These are phyloP conservation scores for Citrus mangshanensis DNA, from an alignment of 345 rosid genomes.

Conservation along the genomic window DNA sequence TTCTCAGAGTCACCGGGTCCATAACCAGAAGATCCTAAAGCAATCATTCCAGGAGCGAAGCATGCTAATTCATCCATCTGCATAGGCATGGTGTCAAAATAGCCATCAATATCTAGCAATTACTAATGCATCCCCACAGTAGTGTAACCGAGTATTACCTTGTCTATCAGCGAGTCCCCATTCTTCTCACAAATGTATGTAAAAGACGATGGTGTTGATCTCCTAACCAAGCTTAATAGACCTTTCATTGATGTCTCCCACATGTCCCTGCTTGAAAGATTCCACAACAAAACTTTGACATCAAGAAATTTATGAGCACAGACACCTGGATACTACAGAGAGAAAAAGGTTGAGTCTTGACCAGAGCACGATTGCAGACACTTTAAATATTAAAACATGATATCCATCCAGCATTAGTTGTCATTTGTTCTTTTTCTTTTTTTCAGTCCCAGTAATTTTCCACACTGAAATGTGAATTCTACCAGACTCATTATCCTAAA, in stretches of 20 bases:
- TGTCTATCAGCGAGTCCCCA: slow-evolving; percentile 57
- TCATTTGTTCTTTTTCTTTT: background rate
- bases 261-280: slow-evolving; percentile 67
- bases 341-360: background rate
- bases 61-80: slow-evolving; percentile 99
- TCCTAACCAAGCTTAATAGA: slow-evolving; percentile 67
- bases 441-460: background rate
- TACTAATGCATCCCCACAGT: background rate
- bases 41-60: slow-evolving; percentile 99
- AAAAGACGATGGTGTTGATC: slow-evolving; percentile 83
- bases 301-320: background rate
- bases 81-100: slow-evolving; percentile 10
- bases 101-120: slow-evolving; percentile 14
- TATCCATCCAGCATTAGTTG: background rate
- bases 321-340: background rate
- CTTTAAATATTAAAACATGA: background rate
- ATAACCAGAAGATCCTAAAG: slow-evolving; percentile 88
- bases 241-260: slow-evolving; percentile 99
- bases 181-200: slow-evolving; percentile 84
- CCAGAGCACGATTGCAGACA: background rate
- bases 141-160: slow-evolving; percentile 44
- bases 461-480: background rate
- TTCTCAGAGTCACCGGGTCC: slow-evolving; percentile 71
- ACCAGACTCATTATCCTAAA: background rate
- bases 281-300: slow-evolving; percentile 6